Conservation (phyloP, 225 moss, liverwort and hornwort genomes). For the Antitrichia curtipendula region DNA sequence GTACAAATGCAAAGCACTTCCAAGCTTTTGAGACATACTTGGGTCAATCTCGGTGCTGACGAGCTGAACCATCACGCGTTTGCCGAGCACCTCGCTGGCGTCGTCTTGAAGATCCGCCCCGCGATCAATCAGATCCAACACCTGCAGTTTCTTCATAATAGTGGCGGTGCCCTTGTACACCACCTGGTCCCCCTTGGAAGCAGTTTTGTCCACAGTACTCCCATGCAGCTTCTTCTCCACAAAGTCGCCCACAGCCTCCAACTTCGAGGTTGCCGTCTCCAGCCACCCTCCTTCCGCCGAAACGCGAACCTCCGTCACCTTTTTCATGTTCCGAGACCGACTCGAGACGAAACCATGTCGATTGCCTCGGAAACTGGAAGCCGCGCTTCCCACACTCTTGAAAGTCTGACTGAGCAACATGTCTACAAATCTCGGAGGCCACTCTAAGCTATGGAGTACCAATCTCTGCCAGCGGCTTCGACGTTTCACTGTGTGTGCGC, state of each 20-base stretch:
- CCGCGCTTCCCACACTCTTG: background rate
- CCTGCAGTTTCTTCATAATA: slow-evolving; percentile 19
- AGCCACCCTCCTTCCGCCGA: background rate
- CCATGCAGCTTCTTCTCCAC: background rate
- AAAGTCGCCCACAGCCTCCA: background rate
- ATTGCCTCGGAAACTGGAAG: background rate
- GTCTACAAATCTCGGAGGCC: background rate
- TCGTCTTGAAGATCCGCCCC: slow-evolving; percentile 5
- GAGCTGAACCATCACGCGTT: slow-evolving; percentile 11
- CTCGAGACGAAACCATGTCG: background rate
- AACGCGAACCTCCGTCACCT: background rate
- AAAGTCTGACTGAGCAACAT: slow-evolving; percentile 1
- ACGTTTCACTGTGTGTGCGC: background rate
- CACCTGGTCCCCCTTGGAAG: background rate
- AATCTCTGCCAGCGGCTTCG: background rate
- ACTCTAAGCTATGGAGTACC: background rate
- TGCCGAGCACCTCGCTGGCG: background rate
- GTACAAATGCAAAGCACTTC: no score
- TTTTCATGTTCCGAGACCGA: background rate
- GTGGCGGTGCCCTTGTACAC: slow-evolving; percentile 5
- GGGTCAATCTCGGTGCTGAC: slow-evolving; percentile 11
- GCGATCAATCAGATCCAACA: slow-evolving; percentile 14
- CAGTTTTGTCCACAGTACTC: no score
- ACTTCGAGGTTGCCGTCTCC: background rate
- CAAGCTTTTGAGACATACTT: background rate